Percentiles rank a stretch among this genome's conserved stretches.
Conservation (phyloP, 345 rosid species). For the Acer saccharum region DNA sequence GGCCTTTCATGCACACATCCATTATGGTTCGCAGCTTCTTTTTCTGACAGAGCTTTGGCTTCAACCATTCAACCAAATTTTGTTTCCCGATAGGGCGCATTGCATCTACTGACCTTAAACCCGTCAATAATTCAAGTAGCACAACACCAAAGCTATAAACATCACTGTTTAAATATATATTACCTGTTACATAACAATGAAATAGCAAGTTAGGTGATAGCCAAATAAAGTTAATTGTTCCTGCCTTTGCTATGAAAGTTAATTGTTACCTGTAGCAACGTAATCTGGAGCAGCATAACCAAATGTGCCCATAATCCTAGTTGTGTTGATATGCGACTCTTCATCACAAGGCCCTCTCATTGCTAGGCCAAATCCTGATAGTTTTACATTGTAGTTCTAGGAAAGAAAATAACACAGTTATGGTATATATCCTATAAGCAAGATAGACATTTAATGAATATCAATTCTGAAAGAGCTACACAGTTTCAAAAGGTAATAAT, state of each 20-base stretch:
- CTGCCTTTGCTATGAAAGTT: too few species aligned
- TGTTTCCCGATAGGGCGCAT: slow-evolving; percentile 45
- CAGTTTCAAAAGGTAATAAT: too few species aligned
- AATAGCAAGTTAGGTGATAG: background rate
- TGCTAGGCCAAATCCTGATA: slow-evolving; percentile 75
- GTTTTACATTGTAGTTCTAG: slow-evolving; percentile 57
- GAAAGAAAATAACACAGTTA: background rate
- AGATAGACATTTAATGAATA: background rate
- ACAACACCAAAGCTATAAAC: slow-evolving; percentile 74
- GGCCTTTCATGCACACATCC: slow-evolving; percentile 54
- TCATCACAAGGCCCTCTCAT: slow-evolving; percentile 62
- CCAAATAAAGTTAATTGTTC: too few species aligned
- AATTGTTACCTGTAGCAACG: slow-evolving; percentile 56
- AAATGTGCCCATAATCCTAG: slow-evolving; percentile 47
- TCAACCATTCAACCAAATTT: slow-evolving; percentile 59
- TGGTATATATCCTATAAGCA: background rate
- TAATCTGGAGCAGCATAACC: slow-evolving; percentile 77
- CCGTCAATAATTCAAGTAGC: slow-evolving; percentile 60
- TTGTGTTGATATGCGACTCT: slow-evolving; percentile 52
- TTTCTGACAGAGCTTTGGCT: slow-evolving; percentile 40
- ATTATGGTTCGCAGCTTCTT: slow-evolving; percentile 45
- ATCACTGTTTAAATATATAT: slow-evolving; percentile 69
- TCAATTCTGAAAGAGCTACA: too few species aligned
- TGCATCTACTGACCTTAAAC: slow-evolving; percentile 47
- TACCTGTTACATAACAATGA: slow-evolving; percentile 37